Base-by-base conservation (phyloP, 768 basidiomycete genomes). In the Candolleomyces efflorescens region DNA sequence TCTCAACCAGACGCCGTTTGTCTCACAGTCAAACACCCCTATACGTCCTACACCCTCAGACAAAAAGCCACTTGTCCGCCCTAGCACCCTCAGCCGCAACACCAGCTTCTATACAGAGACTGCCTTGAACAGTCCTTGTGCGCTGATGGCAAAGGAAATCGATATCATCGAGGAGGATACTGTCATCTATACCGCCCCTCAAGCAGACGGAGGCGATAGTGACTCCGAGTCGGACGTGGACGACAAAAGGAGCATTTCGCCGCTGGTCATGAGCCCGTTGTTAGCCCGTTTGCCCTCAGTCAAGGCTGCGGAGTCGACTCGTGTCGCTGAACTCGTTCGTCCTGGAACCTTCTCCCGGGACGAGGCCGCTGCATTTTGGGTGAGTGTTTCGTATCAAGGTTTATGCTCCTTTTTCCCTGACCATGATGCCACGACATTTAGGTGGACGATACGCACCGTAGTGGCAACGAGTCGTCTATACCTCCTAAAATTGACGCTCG, bases 401-500 rank as follows among this genome's bases (percentile, higher is more conserved):
- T 15, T 17, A 15, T 27, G 24, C 5, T 32, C 7, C 32, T 32
- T 32, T 11, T 32, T 32, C 11, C 7, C 32, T 32, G 32, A 32
- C 32, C 32, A 32, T 32, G 32, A 5, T 32, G 11, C 32, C 32
- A 7, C 11, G 1, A 11, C 11, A 5, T 5, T 32, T 32, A 32
- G 32, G 32, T 32, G 32, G 32, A 5, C 11, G 32, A 32, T 32
- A 32, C 6, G 7, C 7, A 32, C 11, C 32, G 11, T 23, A n/a
- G 1, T 11, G 12, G 32, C 13, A n/a, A 23, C n/a, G n/a, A 23
- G n/a, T 36, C 20, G 17, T 36, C n/a, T 7, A 23, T 18, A n/a
- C n/a, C 36, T 39, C 51, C 51, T n/a, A 53, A 53, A 39, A 53
- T 53, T 36, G 37, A 22, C 32, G 10, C 51, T n/a, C 51, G 51